Conservation (phyloP, 148 eudicot genomes). For the Polygonum aviculare region DNA sequence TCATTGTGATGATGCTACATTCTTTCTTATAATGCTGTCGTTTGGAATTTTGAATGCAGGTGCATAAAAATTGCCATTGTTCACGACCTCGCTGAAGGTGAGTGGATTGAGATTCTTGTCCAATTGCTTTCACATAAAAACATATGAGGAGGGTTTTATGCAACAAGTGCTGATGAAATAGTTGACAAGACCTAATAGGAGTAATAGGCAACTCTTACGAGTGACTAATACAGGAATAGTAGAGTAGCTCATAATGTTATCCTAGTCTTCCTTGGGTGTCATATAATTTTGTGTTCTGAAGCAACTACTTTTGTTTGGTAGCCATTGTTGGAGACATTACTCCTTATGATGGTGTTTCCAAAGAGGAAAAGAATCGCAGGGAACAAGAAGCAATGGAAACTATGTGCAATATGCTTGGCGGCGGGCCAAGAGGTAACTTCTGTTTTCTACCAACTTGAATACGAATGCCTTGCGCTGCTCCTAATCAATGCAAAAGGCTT, state of each 20-base stretch:
- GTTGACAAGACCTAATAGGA: background rate
- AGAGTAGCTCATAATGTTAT: background rate
- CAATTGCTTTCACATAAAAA: background rate
- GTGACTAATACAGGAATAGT: too few relatives aligned
- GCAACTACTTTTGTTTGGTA: slow-evolving; percentile 16
- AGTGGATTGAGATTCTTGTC: background rate
- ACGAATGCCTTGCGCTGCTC: background rate
- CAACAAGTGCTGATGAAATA: background rate
- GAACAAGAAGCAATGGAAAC: slow-evolving; percentile 81
- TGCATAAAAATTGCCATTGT: slow-evolving; percentile 95
- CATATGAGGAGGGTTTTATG: background rate
- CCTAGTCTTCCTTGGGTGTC: too few relatives aligned
- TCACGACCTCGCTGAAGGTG: slow-evolving; percentile 97
- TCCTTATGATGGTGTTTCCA: slow-evolving; percentile 81
- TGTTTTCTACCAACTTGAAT: background rate
- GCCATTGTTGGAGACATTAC: slow-evolving; percentile 99
- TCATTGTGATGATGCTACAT: background rate
- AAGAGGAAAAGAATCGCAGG: slow-evolving; percentile 68
- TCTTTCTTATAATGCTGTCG: background rate
- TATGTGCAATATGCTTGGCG: slow-evolving; percentile 88
- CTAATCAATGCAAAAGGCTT: background rate
- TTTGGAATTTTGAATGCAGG: slow-evolving; percentile 28
- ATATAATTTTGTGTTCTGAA: background rate
- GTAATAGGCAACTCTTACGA: too few relatives aligned
- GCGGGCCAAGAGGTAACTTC: slow-evolving; percentile 64